Conservation (phyloP, 495 filamentous ascomycete genomes). For the Delitschia confertaspora region DNA sequence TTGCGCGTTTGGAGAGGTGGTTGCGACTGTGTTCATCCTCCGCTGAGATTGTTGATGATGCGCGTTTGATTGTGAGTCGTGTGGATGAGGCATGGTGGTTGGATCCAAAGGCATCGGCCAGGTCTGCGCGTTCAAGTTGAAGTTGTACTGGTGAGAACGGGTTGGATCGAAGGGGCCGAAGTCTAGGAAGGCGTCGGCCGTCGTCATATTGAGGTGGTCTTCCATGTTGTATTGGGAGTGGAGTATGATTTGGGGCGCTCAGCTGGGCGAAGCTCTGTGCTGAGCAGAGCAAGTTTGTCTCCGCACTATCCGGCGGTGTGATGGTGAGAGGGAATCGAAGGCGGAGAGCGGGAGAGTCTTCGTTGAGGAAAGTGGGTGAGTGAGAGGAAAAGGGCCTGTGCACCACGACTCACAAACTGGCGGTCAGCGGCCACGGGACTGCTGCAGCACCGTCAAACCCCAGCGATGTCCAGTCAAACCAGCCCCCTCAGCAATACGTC, state of each 20-base stretch:
- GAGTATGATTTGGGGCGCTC: slow-evolving; percentile 1
- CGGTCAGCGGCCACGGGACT: slow-evolving; percentile 17
- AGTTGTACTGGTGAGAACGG: slow-evolving; percentile 7
- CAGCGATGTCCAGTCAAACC: no score
- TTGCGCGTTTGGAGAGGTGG: not conserved
- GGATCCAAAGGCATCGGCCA: slow-evolving; percentile 18
- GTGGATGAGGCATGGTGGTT: not conserved
- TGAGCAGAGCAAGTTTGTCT: slow-evolving; percentile 10
- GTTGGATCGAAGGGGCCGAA: slow-evolving; percentile 21
- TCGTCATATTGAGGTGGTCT: slow-evolving; percentile 16
- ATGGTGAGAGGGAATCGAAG: slow-evolving; percentile 17
- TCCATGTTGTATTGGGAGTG: slow-evolving; percentile 19
- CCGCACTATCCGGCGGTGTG: slow-evolving; percentile 16
- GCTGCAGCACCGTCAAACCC: not conserved
- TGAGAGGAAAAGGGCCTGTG: slow-evolving; percentile 12
- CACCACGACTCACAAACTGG: no score
- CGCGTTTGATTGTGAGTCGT: not conserved
- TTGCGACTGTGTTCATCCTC: slow-evolving; percentile 10
- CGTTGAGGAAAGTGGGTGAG: slow-evolving; percentile 6
- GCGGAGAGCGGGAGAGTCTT: slow-evolving; percentile 9
- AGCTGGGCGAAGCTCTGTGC: slow-evolving; percentile 13
- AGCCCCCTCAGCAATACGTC: no score
- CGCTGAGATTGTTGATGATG: slow-evolving; percentile 16
- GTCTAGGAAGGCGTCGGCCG: slow-evolving; percentile 15
- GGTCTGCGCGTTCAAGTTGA: slow-evolving; percentile 10